Conservation (phyloP, 2,329 filamentous ascomycete species). For the Lachnellula arida region DNA sequence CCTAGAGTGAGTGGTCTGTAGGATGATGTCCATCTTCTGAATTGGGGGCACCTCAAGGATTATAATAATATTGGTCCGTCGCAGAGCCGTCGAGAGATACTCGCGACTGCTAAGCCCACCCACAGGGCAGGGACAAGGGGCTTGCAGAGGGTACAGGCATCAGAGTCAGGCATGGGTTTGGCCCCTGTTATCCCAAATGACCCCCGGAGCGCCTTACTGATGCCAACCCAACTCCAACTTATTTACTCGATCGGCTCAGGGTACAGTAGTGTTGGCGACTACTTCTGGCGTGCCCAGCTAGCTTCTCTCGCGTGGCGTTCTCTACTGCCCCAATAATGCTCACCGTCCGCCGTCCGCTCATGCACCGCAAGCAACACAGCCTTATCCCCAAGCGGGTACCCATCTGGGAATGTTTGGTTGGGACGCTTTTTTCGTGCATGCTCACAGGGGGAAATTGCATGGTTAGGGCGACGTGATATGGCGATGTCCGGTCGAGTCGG, state of each 20-base stretch:
- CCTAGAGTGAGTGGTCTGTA: neutral
- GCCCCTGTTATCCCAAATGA: neutral
- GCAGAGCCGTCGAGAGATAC: neutral
- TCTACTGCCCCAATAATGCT: constrained; percentile 2
- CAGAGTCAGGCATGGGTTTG: neutral
- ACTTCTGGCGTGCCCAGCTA: neutral
- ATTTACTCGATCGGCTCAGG: neutral
- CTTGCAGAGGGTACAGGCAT: neutral
- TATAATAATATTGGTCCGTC: constrained; percentile 15
- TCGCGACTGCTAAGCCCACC: constrained; percentile 6
- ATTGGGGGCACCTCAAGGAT: constrained; percentile 16
- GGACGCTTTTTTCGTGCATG: constrained; percentile 9
- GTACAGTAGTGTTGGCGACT: neutral
- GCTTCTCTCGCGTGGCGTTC: neutral
- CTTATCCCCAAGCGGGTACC: constrained; percentile 15
- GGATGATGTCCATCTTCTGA: constrained; percentile 1
- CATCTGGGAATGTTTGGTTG: constrained; percentile 10
- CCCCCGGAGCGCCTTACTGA: neutral
- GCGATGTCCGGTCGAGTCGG: constrained; percentile 14
- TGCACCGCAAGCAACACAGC: constrained; percentile 15
- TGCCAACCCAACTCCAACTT: neutral
- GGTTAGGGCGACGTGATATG: constrained; percentile 8
- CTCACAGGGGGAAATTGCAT: constrained; percentile 8
- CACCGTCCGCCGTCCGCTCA: constrained; percentile 9
- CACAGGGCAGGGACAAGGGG: constrained; percentile 3